Evolutionary conservation across 2,329 filamentous ascomycete genomes (phyloP).

Genomic region (Lomentospora prolificans): DNA sequence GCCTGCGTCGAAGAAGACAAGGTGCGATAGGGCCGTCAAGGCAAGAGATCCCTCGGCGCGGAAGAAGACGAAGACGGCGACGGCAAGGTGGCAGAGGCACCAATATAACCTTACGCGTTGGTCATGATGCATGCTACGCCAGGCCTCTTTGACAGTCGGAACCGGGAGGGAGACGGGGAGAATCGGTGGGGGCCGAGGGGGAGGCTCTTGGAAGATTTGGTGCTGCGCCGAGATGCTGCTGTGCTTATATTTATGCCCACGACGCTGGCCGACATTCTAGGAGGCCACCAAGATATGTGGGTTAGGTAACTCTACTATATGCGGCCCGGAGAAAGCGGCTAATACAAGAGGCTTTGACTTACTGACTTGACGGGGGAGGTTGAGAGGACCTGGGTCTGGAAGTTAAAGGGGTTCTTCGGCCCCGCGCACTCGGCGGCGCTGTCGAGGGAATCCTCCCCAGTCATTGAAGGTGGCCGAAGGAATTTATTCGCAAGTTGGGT

Average conservation of each 20-base stretch:
- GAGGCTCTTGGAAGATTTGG: conserved; percentile 91
- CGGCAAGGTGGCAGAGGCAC: conserved; percentile 78
- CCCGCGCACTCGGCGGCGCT: conserved; percentile 1
- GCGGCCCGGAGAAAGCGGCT: background rate
- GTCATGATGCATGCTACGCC: conserved; percentile 79
- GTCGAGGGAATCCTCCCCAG: conserved; percentile 21
- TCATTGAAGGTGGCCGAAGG: conserved; percentile 24
- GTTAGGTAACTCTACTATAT: background rate
- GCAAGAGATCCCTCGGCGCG: conserved; percentile 77
- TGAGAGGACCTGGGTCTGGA: conserved; percentile 71
- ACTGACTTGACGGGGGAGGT: conserved; percentile 71
- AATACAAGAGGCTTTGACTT: conserved; percentile 20
- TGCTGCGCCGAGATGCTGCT: conserved; percentile 81
- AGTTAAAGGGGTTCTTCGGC: conserved; percentile 69
- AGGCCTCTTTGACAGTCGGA: conserved; percentile 79
- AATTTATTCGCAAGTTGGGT: conserved; percentile 5
- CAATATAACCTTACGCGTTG: conserved; percentile 77
- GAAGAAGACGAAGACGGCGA: conserved; percentile 79
- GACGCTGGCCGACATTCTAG: conserved; percentile 80
- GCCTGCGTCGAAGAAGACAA: conserved; percentile 91
- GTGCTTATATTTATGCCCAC: conserved; percentile 96
- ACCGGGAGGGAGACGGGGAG: conserved; percentile 87
- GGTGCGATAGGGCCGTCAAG: conserved; percentile 82
- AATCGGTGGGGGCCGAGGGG: conserved; percentile 73
- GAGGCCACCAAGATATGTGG: background rate